Evolutionary conservation across 2,329 filamentous ascomycete species (phyloP), one percentile per base, ranked within the genome.

Genomic region (Venturia oleaginea): DNA sequence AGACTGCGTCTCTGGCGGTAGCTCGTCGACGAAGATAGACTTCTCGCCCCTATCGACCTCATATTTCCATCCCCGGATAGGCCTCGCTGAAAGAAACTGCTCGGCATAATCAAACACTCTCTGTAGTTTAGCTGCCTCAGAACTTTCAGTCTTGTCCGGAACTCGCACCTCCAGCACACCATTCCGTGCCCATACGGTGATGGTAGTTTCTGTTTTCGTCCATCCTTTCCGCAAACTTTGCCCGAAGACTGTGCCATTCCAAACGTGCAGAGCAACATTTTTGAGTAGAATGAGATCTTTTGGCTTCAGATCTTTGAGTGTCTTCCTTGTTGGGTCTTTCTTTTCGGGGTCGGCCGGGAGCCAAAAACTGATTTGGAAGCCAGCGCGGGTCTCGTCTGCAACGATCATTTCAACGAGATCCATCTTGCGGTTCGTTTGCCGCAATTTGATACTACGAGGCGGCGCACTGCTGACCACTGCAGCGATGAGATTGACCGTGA

Each of bases 301-400:
- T 0, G 85, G 77, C 57, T 86, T 81, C 38, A 96, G 76, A 0
- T 72, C 75, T 1, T 77, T 73, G 66, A 78, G 73, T 48, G 70
- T 78, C 68, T 71, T 69, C 11, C 77, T 71, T 30, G 84, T 22
- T 32, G 13, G 46, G 5, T 62, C 48, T 10, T 67, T 65, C 48
- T 37, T 68, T 62, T 30, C 62, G 59, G 60, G 61, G 37, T 63
- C 54, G 15, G 78, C 74, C 4, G 81, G 76, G 1, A 96, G 78
- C 93, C 93, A 97, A 73, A 96, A 91, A 2, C 89, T 92, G 64
- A 97, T 80, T 34, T 82, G 85, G 75, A 97, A 96, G 2, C 88
- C 89, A 0, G 90, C 84, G 67, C 82, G 84, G 0, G 92, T 96
- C 62, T 96, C 90, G 73, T 97, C 93, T 5, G 90, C 92, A 0